Conservation (phyloP, 2,329 filamentous ascomycete genomes). For the Monilinia polystroma region DNA sequence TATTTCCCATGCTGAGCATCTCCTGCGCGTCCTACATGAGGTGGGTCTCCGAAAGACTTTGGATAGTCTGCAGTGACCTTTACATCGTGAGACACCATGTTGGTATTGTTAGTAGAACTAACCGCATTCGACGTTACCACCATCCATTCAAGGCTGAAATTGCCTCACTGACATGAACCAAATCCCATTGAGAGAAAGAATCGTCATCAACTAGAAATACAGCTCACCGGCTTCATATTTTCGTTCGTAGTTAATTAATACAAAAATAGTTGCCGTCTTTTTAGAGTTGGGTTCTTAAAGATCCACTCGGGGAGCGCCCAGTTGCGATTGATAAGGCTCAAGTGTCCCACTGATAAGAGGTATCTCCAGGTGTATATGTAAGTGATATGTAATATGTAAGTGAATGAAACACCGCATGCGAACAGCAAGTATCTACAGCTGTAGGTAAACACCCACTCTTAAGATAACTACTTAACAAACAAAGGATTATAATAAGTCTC, state of each 20-base stretch:
- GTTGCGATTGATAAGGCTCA: conserved; percentile 20
- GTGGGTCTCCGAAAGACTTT: not conserved
- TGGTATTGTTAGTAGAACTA: not conserved
- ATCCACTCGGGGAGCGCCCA: conserved; percentile 8
- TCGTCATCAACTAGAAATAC: not conserved
- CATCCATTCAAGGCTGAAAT: conserved; percentile 2
- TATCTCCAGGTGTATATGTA: not conserved
- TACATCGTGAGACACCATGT: not conserved
- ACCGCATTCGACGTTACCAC: conserved; percentile 23
- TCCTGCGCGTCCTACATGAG: not conserved
- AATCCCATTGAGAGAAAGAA: not conserved
- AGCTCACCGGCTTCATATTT: not conserved
- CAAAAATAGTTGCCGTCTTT: conserved; percentile 9
- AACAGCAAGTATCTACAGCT: not conserved
- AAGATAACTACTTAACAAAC: not conserved
- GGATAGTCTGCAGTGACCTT: conserved; percentile 1
- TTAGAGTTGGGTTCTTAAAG: conserved; percentile 1
- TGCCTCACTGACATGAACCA: not conserved
- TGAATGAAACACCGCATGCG: conserved; percentile 15
- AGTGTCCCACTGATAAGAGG: conserved; percentile 12
- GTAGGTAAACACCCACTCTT: not conserved
- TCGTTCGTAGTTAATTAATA: not conserved
- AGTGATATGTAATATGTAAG: not conserved
- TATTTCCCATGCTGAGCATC: conserved; percentile 32
- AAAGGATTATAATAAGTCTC: conserved; percentile 4